These are phyloP conservation scores for Quillaja saponaria DNA, from an alignment of 306 rosid species.

Conservation along the genomic window DNA sequence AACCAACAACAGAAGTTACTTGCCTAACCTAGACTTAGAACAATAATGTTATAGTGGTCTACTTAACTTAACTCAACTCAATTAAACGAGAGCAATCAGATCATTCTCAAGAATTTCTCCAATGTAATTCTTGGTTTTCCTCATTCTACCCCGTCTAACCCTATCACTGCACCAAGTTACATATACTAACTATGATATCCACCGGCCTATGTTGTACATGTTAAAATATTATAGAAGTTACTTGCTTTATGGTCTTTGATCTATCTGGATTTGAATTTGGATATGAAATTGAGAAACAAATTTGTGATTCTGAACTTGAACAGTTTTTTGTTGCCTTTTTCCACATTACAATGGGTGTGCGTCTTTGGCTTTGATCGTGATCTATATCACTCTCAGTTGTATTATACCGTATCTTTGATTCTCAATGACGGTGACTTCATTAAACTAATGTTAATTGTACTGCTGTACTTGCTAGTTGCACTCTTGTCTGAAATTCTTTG, in stretches of 20 bases:
- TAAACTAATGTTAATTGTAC: conserved; percentile 2
- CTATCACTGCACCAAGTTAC: too few species aligned
- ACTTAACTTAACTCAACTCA: too few species aligned
- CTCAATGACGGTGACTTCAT: neutral
- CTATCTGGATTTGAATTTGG: neutral
- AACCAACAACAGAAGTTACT: too few species aligned
- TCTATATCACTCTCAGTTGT: conserved; percentile 15
- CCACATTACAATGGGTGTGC: neutral
- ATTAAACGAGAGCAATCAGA: too few species aligned
- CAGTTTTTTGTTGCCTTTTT: neutral
- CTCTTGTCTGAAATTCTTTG: neutral
- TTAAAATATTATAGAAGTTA: too few species aligned
- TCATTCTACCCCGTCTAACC: too few species aligned
- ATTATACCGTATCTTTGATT: conserved; percentile 9
- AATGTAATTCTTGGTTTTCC: too few species aligned
- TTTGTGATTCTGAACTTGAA: neutral
- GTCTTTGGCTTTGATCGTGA: conserved; percentile 4
- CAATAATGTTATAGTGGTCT: too few species aligned
- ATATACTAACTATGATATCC: too few species aligned
- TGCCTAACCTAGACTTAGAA: too few species aligned
- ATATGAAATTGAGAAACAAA: conserved; percentile 2
- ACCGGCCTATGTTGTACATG: too few species aligned
- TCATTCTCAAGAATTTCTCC: too few species aligned
- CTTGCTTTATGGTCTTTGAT: neutral
- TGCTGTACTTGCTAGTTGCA: conserved; percentile 3